Base-by-base conservation (phyloP, 2,329 filamentous ascomycete species). In the Pseudocercospora crystallina region DNA sequence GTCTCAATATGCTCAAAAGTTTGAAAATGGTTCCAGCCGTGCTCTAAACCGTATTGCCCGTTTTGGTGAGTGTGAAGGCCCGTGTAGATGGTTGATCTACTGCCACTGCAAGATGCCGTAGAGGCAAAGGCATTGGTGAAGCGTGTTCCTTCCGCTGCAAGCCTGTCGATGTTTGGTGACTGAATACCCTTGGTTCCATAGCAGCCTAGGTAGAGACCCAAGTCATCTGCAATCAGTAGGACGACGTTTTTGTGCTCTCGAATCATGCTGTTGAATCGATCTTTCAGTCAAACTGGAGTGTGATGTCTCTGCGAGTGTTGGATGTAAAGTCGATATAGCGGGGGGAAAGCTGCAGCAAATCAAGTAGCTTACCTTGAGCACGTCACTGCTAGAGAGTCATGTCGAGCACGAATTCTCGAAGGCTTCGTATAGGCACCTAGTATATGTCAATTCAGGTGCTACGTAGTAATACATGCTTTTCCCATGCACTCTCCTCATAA, bases 61-160 rank as follows among this genome's bases (percentile, higher is more conserved):
- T 74, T 78, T 47, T 79, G 60, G 47, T 76, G 75, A 0, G 74
- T 76, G 46, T 79, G 76, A 0, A 77, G 64, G 3, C 76, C 76
- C 0, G 75, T 78, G 58, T 78, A 79, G 14, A 79, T 71, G 12
- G 72, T 71, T 0, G 74, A 73, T 5, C 75, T 70, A 54, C 72
- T 76, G 30, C 70, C 72, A 47, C 73, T 76, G 61, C 76, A 79
- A 0, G 75, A 79, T 0, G 76, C 76, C 2, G 73, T 76, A 53
- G 69, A 73, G 9, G 71, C 69, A 54, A 76, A 77, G 12, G 70
- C 73, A 11, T 65, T 60, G n/a, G 64, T 61, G 53, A 77, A 77
- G 1, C 51, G 51, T 0, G 66, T 67, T 13, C 71, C 72, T 35
- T 68, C 36, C 0, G 59, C 51, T 0, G 75, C 74, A 8, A 78